phyloP scores from a whole-genome alignment of 2,329 filamentous ascomycete genomes.

The Hortaea sp. region DNA sequence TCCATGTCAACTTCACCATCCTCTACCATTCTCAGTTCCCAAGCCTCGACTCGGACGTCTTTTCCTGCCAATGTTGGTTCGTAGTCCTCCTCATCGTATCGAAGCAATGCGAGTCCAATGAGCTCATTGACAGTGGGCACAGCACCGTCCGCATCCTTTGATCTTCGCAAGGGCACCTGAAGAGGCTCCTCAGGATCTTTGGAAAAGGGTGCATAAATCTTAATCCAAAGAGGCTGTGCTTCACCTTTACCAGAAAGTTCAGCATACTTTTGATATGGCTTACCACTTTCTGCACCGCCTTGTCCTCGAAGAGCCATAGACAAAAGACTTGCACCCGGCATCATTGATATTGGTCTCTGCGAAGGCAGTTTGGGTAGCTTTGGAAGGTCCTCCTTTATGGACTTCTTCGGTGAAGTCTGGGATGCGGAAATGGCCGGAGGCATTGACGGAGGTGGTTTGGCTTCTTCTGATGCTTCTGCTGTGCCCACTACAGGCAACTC shows the following conservation, averaged over 20 bases:
- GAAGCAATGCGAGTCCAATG: slow-evolving; percentile 70
- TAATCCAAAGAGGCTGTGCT: slow-evolving; percentile 62
- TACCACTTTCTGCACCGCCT: slow-evolving; percentile 34
- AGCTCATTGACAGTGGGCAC: slow-evolving; percentile 63
- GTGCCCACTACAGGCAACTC: slow-evolving; percentile 60
- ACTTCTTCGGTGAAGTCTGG: slow-evolving; percentile 50
- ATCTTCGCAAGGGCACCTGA: slow-evolving; percentile 61
- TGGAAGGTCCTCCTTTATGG: slow-evolving; percentile 45
- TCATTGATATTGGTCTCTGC: slow-evolving; percentile 60
- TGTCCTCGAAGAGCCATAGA: slow-evolving; percentile 53
- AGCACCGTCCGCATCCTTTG: slow-evolving; percentile 57
- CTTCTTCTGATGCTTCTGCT: slow-evolving; percentile 41
- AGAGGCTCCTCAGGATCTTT: slow-evolving; percentile 53
- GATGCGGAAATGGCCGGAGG: slow-evolving; percentile 32
- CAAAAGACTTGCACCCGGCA: slow-evolving; percentile 60
- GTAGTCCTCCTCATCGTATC: slow-evolving; percentile 66
- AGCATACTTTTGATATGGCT: slow-evolving; percentile 69
- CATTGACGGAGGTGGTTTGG: slow-evolving; percentile 33
- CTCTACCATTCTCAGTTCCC: slow-evolving; percentile 74
- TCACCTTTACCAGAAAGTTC: slow-evolving; percentile 69
- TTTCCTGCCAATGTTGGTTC: slow-evolving; percentile 55
- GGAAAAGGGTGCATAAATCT: slow-evolving; percentile 67
- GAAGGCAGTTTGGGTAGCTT: slow-evolving; percentile 59
- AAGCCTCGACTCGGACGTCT: slow-evolving; percentile 70
- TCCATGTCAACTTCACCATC: slow-evolving; percentile 79